A percentile compares a stretch with the other conserved stretches of the same genome.
These are phyloP conservation scores for Arachis stenosperma DNA, from an alignment of 306 rosid species.

Conservation along the genomic window DNA sequence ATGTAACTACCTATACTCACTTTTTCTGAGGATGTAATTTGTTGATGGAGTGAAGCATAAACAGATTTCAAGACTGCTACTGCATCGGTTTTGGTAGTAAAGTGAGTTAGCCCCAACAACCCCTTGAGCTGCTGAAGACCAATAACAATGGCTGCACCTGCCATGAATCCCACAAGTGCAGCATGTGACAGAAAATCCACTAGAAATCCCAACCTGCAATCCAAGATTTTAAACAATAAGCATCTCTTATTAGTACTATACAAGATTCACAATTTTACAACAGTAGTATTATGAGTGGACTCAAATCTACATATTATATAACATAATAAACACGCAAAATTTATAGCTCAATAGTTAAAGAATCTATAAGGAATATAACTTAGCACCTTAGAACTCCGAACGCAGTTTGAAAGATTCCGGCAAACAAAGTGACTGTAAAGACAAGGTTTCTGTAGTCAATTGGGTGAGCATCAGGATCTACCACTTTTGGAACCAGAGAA, in stretches of 20 bases:
- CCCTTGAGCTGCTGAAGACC: slow-evolving; percentile 95
- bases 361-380: too few relatives aligned
- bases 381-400: slow-evolving; percentile 74
- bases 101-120: slow-evolving; percentile 69
- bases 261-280: too few relatives aligned
- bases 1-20: slow-evolving; percentile 29
- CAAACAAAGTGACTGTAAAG: slow-evolving; percentile 81
- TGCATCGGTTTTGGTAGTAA: slow-evolving; percentile 68
- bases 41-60: slow-evolving; percentile 48
- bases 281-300: too few relatives aligned
- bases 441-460: slow-evolving; percentile 62
- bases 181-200: slow-evolving; percentile 96
- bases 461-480: slow-evolving; percentile 73
- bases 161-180: slow-evolving; percentile 96
- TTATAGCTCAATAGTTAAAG: too few relatives aligned
- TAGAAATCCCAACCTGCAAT: slow-evolving; percentile 81
- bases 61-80: slow-evolving; percentile 73
- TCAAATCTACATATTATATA: too few relatives aligned
- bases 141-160: slow-evolving; percentile 90
- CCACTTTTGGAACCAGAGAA: slow-evolving; percentile 58
- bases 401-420: slow-evolving; percentile 83
- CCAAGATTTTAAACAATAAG: slow-evolving; percentile 24
- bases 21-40: slow-evolving; percentile 42
- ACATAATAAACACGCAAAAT: too few relatives aligned
- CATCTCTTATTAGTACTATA: too few relatives aligned